Evolutionary conservation across 257 asterid species (phyloP).

Genomic region (Cinchona pubescens): DNA sequence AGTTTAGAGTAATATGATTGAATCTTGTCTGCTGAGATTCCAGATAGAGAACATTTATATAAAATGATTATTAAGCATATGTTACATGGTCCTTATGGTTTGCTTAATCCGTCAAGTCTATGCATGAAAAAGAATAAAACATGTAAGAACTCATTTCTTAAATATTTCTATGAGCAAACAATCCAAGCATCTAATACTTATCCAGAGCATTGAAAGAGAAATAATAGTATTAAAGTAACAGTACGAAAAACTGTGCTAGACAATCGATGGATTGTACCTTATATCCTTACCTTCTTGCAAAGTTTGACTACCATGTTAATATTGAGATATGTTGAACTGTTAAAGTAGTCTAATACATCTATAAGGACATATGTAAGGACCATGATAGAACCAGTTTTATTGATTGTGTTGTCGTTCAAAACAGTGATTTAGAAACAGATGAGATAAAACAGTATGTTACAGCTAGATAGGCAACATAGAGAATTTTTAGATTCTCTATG

Average conservation of each 20-base stretch:
- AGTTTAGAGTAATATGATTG: not conserved
- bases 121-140: not conserved
- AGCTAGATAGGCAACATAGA: no score
- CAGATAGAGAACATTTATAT: not conserved
- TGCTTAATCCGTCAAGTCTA: not conserved
- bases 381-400: no score
- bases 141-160: not conserved
- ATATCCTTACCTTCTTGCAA: not conserved
- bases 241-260: not conserved
- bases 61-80: not conserved
- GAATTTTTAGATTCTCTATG: no score
- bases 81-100: not conserved
- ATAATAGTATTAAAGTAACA: not conserved
- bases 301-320: not conserved
- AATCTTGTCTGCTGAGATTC: not conserved
- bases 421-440: no score
- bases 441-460: no score
- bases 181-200: not conserved
- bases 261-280: not conserved
- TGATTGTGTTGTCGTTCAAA: no score
- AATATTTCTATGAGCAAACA: not conserved
- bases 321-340: not conserved
- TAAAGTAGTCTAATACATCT: not conserved
- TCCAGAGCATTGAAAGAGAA: not conserved
- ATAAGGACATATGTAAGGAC: not conserved